A percentile compares a stretch with the other conserved stretches of the same genome.
These are phyloP conservation scores for Alternaria alternata DNA, from an alignment of 2,329 filamentous ascomycete species.

Conservation along the genomic window DNA sequence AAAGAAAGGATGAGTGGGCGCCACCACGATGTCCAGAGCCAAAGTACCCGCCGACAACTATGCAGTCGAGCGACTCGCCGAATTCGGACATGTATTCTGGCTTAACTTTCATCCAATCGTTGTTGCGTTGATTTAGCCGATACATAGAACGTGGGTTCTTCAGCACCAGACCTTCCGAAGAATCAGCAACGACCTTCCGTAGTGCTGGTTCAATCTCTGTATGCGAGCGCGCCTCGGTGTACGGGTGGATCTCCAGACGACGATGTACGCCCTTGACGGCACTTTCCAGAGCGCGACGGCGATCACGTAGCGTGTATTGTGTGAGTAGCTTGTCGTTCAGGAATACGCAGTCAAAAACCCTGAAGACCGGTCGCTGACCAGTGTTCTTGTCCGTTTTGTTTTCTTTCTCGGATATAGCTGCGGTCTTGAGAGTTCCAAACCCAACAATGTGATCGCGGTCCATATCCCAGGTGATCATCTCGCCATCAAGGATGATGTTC, in stretches of 20 bases:
- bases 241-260: conserved; percentile 82
- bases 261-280: conserved; percentile 75
- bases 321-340: conserved; percentile 84
- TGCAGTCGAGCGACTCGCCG: conserved; percentile 88
- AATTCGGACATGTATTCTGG: conserved; percentile 98
- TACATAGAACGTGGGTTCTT: conserved; percentile 94
- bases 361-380: conserved; percentile 78
- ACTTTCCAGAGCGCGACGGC: conserved; percentile 75
- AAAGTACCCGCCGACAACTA: conserved; percentile 92
- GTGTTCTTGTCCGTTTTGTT: conserved; percentile 67
- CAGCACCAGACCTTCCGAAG: conserved; percentile 88
- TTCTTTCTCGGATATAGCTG: conserved; percentile 79
- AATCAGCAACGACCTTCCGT: conserved; percentile 82
- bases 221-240: conserved; percentile 70
- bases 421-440: conserved; percentile 93
- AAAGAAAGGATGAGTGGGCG: conserved; percentile 84
- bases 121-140: conserved; percentile 85
- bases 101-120: conserved; percentile 99
- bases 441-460: conserved; percentile 82
- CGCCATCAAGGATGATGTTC: conserved; percentile 91
- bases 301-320: conserved; percentile 81
- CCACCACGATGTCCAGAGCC: conserved; percentile 88
- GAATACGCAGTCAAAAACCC: conserved; percentile 90
- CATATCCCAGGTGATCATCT: conserved; percentile 99
- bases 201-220: conserved; percentile 81